Evolutionary conservation across 1,284 basidiomycete genomes (phyloP).

Genomic region (Agroathelia rolfsii): DNA sequence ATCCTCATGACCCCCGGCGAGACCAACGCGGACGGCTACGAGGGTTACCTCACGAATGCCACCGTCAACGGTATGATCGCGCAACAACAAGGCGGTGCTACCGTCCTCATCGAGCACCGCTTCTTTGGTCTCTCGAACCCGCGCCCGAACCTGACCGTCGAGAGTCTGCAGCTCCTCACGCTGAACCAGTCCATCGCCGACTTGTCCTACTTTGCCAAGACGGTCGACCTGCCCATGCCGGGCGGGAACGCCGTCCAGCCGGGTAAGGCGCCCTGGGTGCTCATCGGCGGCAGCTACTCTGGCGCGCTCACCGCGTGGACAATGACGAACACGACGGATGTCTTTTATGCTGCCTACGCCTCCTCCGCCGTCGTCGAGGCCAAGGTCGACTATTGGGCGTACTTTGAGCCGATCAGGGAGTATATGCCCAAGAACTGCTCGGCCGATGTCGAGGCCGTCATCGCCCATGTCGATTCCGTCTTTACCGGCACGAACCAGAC

Average conservation of each 20-base stretch:
- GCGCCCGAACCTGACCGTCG: slow-evolving; percentile 46
- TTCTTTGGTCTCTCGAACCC: slow-evolving; percentile 50
- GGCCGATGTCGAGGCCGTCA: slow-evolving; percentile 30
- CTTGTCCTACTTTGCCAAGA: slow-evolving; percentile 59
- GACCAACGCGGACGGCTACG: slow-evolving; percentile 35
- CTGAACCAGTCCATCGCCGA: slow-evolving; percentile 68
- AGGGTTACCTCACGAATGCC: slow-evolving; percentile 49
- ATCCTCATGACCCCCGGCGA: slow-evolving; percentile 48
- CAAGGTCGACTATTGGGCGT: slow-evolving; percentile 57
- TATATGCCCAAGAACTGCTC: slow-evolving; percentile 37
- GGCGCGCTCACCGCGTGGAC: slow-evolving; percentile 64
- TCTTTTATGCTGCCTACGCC: slow-evolving; percentile 61
- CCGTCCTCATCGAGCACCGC: slow-evolving; percentile 51
- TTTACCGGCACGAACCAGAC: slow-evolving; percentile 33
- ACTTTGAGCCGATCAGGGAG: slow-evolving; percentile 51
- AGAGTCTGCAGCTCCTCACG: slow-evolving; percentile 49
- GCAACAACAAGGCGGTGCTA: slow-evolving; percentile 52
- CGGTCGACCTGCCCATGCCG: slow-evolving; percentile 56
- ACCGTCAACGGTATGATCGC: slow-evolving; percentile 61
- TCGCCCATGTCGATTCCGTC: slow-evolving; percentile 45
- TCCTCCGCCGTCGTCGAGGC: slow-evolving; percentile 67
- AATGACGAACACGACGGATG: slow-evolving; percentile 55
- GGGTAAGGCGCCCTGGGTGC: slow-evolving; percentile 53
- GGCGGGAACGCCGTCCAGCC: slow-evolving; percentile 49
- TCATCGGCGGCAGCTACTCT: slow-evolving; percentile 64